phyloP scores from a whole-genome alignment of 768 basidiomycete genomes.

The Suillus placidus region DNA sequence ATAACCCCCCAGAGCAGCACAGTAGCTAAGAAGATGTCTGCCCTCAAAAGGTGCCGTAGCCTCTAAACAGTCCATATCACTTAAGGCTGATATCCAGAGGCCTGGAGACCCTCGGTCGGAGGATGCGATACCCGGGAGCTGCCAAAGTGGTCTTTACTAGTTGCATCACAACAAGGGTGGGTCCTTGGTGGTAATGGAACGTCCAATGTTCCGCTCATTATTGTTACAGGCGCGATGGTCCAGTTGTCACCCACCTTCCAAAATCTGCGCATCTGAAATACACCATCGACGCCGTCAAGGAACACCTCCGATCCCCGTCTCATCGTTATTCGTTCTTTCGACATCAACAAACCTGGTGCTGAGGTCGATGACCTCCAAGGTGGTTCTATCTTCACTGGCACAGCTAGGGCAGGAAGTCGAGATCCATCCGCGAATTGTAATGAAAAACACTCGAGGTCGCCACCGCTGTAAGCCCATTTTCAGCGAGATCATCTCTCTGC shows the following conservation, averaged over 20 bases:
- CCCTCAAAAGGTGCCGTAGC: too few relatives aligned
- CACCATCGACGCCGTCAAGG: conserved; percentile 99
- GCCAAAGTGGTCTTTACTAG: too few relatives aligned
- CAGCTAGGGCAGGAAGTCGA: conserved; percentile 92
- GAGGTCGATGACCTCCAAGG: conserved; percentile 97
- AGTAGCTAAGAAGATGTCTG: too few relatives aligned
- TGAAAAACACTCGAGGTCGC: conserved; percentile 87
- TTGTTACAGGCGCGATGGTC: conserved; percentile 81
- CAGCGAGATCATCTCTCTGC: conserved; percentile 85
- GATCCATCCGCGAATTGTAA: conserved; percentile 96
- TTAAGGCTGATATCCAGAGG: too few relatives aligned
- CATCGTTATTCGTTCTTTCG: conserved; percentile 99
- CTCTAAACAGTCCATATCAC: too few relatives aligned
- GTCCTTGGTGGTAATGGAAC: conserved; percentile 18
- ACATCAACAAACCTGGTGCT: too few relatives aligned
- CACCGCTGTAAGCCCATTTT: conserved; percentile 94
- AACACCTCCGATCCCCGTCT: conserved; percentile 80
- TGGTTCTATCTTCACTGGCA: conserved; percentile 89
- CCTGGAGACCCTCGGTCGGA: too few relatives aligned
- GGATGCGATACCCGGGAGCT: too few relatives aligned
- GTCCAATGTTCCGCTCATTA: neutral
- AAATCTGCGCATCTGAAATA: conserved; percentile 98
- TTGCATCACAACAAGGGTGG: too few relatives aligned
- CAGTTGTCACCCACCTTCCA: conserved; percentile 97
- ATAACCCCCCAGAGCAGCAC: too few relatives aligned